These are phyloP conservation scores for Petrea volubilis DNA, from an alignment of 257 asterid species.

Conservation along the genomic window DNA sequence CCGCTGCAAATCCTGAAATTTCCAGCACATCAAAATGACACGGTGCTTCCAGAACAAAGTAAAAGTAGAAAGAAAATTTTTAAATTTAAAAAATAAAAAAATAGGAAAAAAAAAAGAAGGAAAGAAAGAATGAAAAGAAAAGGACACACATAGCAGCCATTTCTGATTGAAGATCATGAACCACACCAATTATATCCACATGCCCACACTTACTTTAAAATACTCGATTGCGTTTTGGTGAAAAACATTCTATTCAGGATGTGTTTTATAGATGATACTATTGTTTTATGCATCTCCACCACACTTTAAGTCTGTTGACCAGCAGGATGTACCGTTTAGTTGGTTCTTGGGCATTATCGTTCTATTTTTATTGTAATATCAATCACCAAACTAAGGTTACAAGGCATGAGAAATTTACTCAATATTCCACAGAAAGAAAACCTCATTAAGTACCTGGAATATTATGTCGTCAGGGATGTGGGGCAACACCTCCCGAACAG, in stretches of 20 bases:
- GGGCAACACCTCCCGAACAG: conserved; percentile 82
- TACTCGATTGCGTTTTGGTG: not conserved
- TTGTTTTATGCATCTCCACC: too few species aligned
- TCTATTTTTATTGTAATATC: not conserved
- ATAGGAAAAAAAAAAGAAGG: too few species aligned
- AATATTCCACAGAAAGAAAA: not conserved
- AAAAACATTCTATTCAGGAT: not conserved
- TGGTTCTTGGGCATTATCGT: not conserved
- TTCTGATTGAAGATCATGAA: not conserved
- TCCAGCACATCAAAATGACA: not conserved
- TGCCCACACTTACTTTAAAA: not conserved
- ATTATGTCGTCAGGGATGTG: conserved; percentile 76
- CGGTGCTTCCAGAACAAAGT: not conserved
- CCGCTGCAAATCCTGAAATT: conserved; percentile 71
- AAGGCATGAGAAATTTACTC: not conserved
- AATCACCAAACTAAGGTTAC: not conserved
- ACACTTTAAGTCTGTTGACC: too few species aligned
- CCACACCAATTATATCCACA: not conserved
- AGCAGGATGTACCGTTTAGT: not conserved
- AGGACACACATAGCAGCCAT: too few species aligned
- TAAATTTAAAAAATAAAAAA: too few species aligned
- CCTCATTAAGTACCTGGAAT: conserved; percentile 51
- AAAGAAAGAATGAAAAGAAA: too few species aligned
- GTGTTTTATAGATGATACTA: too few species aligned
- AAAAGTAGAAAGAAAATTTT: not conserved